Evolutionary conservation across 2,329 filamentous ascomycete genomes (phyloP).

Genomic region (Colletotrichum sp.): DNA sequence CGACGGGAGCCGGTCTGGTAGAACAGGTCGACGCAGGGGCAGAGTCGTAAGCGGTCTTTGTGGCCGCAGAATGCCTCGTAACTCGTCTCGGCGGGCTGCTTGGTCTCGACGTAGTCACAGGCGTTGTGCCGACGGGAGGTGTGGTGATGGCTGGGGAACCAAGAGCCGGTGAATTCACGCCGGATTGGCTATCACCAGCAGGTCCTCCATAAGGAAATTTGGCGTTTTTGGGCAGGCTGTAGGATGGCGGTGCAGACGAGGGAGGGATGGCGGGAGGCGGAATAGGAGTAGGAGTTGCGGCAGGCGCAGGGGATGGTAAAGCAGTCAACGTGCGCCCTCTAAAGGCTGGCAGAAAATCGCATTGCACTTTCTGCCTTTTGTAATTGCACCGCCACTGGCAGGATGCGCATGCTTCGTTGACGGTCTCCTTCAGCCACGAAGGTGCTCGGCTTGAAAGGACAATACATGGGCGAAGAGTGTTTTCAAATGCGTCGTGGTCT

Average conservation of each 20-base stretch:
- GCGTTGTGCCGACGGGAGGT: not conserved
- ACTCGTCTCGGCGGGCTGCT: not conserved
- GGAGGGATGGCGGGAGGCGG: not conserved
- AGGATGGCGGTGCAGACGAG: not conserved
- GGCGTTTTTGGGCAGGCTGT: not conserved
- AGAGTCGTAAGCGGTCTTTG: not conserved
- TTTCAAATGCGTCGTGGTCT: not conserved
- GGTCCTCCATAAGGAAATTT: not conserved
- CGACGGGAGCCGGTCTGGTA: not conserved
- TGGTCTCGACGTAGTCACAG: not conserved
- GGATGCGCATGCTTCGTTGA: slow-evolving; percentile 30
- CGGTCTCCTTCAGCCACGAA: slow-evolving; percentile 16
- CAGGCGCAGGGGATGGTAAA: not conserved
- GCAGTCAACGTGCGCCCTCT: not conserved
- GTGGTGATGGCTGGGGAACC: not conserved
- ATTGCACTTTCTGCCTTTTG: slow-evolving; percentile 28
- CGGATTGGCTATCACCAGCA: not conserved
- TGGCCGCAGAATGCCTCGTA: not conserved
- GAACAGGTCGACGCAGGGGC: not conserved
- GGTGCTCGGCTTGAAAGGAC: slow-evolving; percentile 26
- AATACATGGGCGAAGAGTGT: slow-evolving; percentile 27
- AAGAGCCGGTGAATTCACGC: not conserved
- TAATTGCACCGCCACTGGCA: slow-evolving; percentile 33
- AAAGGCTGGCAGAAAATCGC: slow-evolving; percentile 25
- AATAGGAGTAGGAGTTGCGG: not conserved